Conservation (phyloP, 768 basidiomycete species). For the Daedalea quercina region DNA sequence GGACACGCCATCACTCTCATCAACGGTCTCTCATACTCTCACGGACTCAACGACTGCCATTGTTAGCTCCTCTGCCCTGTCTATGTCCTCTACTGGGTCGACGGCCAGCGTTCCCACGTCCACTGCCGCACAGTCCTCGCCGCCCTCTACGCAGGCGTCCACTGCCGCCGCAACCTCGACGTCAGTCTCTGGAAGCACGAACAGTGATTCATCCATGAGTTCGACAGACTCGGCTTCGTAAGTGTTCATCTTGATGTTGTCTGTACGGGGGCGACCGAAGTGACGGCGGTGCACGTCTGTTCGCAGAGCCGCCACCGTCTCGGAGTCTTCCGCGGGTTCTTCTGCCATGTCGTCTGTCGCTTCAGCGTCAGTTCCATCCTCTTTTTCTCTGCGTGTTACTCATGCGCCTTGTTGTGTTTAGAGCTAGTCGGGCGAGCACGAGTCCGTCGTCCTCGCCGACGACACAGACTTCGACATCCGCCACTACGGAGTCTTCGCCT, state of each 20-base stretch:
- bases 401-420: not conserved
- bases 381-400: not conserved
- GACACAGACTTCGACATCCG: constrained; percentile 8
- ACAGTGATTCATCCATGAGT: not conserved
- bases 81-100: constrained; percentile 5
- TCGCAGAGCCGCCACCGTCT: not conserved
- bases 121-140: not conserved
- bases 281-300: not conserved
- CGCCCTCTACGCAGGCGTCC: not conserved
- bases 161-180: not conserved
- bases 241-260: not conserved
- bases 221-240: not conserved
- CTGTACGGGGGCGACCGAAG: not conserved
- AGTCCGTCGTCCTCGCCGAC: constrained; percentile 10
- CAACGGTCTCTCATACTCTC: not conserved
- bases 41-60: not conserved
- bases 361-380: not conserved
- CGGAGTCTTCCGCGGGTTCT: not conserved
- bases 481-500: constrained; percentile 12
- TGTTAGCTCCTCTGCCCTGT: not conserved
- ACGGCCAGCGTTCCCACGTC: not conserved
- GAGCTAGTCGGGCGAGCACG: constrained; percentile 1
- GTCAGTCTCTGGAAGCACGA: not conserved
- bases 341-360: not conserved
- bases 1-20: not conserved